phyloP scores from a whole-genome alignment of 2,329 filamentous ascomycete species.

The Sarocladiaceae sp. region DNA sequence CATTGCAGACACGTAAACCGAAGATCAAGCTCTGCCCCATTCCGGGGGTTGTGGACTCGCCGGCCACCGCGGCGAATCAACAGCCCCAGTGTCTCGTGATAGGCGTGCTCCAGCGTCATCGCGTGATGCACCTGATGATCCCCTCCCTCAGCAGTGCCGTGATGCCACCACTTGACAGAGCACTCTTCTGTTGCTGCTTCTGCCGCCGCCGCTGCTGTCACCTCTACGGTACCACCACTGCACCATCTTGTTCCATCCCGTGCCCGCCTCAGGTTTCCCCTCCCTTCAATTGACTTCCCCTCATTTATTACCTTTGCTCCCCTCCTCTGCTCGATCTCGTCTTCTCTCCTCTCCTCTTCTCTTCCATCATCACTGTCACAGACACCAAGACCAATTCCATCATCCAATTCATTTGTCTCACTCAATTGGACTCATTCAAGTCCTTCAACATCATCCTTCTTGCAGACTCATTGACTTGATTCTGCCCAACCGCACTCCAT shows the following conservation, averaged over 20 bases:
- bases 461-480: constrained; percentile 9
- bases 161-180: too few species aligned
- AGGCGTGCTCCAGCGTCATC: constrained; percentile 8
- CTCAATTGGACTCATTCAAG: background rate
- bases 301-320: constrained; percentile 12
- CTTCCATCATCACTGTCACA: constrained; percentile 15
- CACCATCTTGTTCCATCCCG: background rate
- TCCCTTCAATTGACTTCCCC: constrained; percentile 7
- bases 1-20: too few species aligned
- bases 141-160: constrained; percentile 8
- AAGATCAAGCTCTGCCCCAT: background rate
- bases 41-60: background rate
- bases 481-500: constrained; percentile 9
- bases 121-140: constrained; percentile 9
- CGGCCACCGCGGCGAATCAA: background rate
- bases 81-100: background rate
- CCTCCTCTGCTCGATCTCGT: constrained; percentile 14
- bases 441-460: constrained; percentile 1
- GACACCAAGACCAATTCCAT: constrained; percentile 14
- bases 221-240: constrained; percentile 2
- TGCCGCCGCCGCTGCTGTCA: background rate
- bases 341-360: constrained; percentile 16
- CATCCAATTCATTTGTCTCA: background rate
- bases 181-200: too few species aligned
- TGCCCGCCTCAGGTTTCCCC: constrained; percentile 7